Conservation (phyloP, 352 stramenopile genomes). For the Phytophthora sp. region DNA sequence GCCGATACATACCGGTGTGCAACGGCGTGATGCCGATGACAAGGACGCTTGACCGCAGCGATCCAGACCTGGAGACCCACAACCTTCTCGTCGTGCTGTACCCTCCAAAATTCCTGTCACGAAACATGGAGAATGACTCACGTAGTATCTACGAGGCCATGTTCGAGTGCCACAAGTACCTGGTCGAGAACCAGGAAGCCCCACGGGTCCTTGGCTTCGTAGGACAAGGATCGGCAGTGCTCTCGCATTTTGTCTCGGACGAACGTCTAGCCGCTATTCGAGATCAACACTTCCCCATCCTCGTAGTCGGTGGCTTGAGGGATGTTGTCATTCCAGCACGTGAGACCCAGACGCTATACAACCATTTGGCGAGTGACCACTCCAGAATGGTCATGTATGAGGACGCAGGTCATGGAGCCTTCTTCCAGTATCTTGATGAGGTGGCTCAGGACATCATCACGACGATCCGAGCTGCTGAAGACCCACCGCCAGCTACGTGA, state of each 20-base stretch:
- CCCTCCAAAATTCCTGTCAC: slow-evolving; percentile 38
- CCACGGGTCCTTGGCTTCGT: slow-evolving; percentile 40
- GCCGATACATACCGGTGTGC: slow-evolving; percentile 40
- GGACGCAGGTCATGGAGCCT: slow-evolving; percentile 45
- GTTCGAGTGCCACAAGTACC: slow-evolving; percentile 45
- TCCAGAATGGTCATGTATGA: slow-evolving; percentile 46
- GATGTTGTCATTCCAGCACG: slow-evolving; percentile 41
- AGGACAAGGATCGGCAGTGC: slow-evolving; percentile 40
- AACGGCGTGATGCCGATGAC: slow-evolving; percentile 38
- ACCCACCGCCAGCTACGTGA: neutral
- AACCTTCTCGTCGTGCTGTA: slow-evolving; percentile 44
- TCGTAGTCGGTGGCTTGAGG: slow-evolving; percentile 38
- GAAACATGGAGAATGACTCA: slow-evolving; percentile 35
- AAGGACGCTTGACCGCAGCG: slow-evolving; percentile 32
- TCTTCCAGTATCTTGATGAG: slow-evolving; percentile 54
- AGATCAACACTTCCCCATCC: slow-evolving; percentile 42
- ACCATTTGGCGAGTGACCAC: slow-evolving; percentile 38
- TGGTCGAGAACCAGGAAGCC: slow-evolving; percentile 34
- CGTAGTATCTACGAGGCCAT: slow-evolving; percentile 37
- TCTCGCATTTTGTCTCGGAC: slow-evolving; percentile 48
- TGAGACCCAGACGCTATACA: slow-evolving; percentile 36
- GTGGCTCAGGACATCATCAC: slow-evolving; percentile 42
- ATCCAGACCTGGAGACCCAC: slow-evolving; percentile 36
- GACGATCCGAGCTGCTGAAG: slow-evolving; percentile 25
- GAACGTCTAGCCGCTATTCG: slow-evolving; percentile 46